Evolutionary conservation across 225 moss, liverwort and hornwort species (phyloP), one percentile per base, ranked within the genome.

Genomic region (Takakia lepidozioides): DNA sequence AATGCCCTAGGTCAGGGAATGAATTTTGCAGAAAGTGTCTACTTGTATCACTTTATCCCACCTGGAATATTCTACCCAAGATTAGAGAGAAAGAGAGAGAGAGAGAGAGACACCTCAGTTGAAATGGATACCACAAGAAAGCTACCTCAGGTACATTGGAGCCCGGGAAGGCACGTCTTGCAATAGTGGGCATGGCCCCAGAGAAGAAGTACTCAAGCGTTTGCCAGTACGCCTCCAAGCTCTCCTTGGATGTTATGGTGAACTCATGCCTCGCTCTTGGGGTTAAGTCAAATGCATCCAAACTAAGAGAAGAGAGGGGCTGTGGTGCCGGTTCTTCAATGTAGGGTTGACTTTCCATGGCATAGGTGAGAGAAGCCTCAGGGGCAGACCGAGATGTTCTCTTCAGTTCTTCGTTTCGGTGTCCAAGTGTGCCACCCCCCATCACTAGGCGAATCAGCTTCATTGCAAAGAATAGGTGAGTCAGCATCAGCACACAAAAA

Each of bases 211-310:
- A 91, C 57, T 98, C 98, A 25, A 98, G 67, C 23, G 87, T 98
- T 65, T 98, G 98, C 98, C 98, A 98, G 61, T 88, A 98, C 29
- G 77, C 81, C 54, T 91, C 91, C 71, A 91, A 49, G 49, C 85
- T 85, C 72, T 91, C 91, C 62, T 61, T 83, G 43, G 77, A 87
- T 25, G 80, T 73, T 46, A 98, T 59, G 40, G 73, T 81, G 46
- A 98, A 98, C 44, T 98, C 83, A 48, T 98, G 98, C 60, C 87
- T 69, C 52, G 87, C 87, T 60, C 91, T 74, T 46, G 95, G 95
- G 54, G 87, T 82, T 44, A 80, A 47, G 60, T 91, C 91, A 63
- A 85, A 91, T 39, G 67, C 81, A 46, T 98, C 98, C 48, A 83
- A 63, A 54, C 75, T 76, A 35, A 91, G 73, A 54, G 98, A 81